phyloP scores from a whole-genome alignment of 352 stramenopile genomes.

The Globisporangium cylindrosporum region DNA sequence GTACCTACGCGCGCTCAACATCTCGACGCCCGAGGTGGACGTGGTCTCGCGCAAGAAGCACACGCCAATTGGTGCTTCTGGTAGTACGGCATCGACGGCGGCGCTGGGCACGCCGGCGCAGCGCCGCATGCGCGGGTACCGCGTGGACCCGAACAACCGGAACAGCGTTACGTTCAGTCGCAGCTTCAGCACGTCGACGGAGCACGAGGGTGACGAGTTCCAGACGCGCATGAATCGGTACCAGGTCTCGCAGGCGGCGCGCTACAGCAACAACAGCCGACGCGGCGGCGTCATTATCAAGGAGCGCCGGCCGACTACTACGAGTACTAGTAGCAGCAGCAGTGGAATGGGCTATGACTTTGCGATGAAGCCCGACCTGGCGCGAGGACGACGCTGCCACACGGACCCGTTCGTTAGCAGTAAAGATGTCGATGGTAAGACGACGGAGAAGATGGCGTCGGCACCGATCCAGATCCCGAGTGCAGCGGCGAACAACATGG shows the following conservation, averaged over 20 bases:
- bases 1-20: constrained; percentile 77
- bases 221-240: constrained; percentile 20
- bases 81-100: too few species aligned
- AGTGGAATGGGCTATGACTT: constrained; percentile 22
- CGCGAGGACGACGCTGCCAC: constrained; percentile 30
- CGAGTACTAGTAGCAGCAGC: not conserved
- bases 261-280: constrained; percentile 7
- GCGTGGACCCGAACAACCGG: not conserved
- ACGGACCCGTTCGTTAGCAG: constrained; percentile 31
- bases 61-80: too few species aligned
- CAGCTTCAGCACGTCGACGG: constrained; percentile 28
- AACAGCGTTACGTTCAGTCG: constrained; percentile 15
- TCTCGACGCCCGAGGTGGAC: constrained; percentile 46
- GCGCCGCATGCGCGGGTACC: constrained; percentile 16
- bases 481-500: not conserved
- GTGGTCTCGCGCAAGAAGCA: constrained; percentile 12
- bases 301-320: not conserved
- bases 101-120: too few species aligned
- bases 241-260: constrained; percentile 8
- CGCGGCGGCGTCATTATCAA: not conserved
- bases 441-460: constrained; percentile 26
- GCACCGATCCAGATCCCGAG: constrained; percentile 66
- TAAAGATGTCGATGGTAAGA: constrained; percentile 9
- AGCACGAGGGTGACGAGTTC: constrained; percentile 23
- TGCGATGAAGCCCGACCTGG: constrained; percentile 17